Conservation (phyloP, 805 yeast species). For the Lipomyces orientalis region DNA sequence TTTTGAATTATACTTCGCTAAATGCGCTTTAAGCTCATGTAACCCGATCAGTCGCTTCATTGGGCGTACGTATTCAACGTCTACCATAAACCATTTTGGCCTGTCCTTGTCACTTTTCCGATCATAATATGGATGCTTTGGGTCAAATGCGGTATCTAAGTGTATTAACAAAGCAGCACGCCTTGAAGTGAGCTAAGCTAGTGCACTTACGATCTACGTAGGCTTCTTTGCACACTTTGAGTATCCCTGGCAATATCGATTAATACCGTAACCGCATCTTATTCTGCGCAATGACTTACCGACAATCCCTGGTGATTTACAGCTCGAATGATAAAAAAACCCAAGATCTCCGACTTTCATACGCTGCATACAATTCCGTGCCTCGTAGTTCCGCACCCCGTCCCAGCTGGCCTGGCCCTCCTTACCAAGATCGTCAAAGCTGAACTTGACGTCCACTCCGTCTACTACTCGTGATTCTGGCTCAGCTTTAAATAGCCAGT, state of each 20-base stretch:
- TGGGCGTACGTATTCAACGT: conserved; percentile 53
- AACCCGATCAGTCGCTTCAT: conserved; percentile 53
- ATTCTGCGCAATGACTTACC: conserved; percentile 11
- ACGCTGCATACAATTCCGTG: conserved; percentile 55
- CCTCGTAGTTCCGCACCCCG: conserved; percentile 65
- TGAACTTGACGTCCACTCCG: conserved; percentile 57
- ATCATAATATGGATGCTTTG: conserved; percentile 55
- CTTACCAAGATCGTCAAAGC: conserved; percentile 51
- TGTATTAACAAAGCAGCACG: not conserved
- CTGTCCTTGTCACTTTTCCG: conserved; percentile 50
- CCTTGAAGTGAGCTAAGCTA: not conserved
- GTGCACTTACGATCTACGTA: conserved; percentile 42
- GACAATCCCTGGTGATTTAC: conserved; percentile 60
- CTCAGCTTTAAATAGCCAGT: conserved; percentile 65
- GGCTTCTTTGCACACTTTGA: conserved; percentile 43
- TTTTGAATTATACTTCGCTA: conserved; percentile 4
- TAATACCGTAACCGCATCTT: not conserved
- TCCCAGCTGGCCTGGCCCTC: conserved; percentile 56
- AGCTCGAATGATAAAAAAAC: conserved; percentile 62
- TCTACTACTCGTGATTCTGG: conserved; percentile 57
- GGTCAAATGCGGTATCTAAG: conserved; percentile 48
- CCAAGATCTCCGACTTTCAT: conserved; percentile 57
- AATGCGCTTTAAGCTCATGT: conserved; percentile 48
- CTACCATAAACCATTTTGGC: conserved; percentile 66
- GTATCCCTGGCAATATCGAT: conserved; percentile 46